Percentiles rank a stretch among this genome's conserved stretches.
Evolutionary conservation across 805 yeast species (phyloP).

Genomic region (Myxozyma monticola): DNA sequence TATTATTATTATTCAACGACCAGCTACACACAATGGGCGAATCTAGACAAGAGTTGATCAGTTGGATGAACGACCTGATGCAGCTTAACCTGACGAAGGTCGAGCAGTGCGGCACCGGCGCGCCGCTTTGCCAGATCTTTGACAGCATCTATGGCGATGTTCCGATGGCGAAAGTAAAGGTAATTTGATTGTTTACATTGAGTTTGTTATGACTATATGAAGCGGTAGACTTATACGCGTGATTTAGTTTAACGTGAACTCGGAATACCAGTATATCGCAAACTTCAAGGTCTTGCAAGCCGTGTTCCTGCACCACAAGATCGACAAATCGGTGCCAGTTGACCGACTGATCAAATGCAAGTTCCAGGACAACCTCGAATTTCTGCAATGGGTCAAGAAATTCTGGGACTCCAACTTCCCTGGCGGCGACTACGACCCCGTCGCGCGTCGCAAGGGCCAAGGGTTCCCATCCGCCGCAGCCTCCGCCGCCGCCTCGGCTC

Average conservation of each 20-base stretch:
- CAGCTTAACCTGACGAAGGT: slow-evolving; percentile 68
- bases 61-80: slow-evolving; percentile 79
- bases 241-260: slow-evolving; percentile 54
- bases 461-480: slow-evolving; percentile 4
- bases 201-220: neutral
- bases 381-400: slow-evolving; percentile 86
- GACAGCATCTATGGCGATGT: slow-evolving; percentile 82
- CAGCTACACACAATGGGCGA: slow-evolving; percentile 59
- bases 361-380: slow-evolving; percentile 91
- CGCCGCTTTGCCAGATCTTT: slow-evolving; percentile 88
- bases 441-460: slow-evolving; percentile 50
- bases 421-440: slow-evolving; percentile 70
- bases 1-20: no score
- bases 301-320: slow-evolving; percentile 67
- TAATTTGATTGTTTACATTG: neutral
- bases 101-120: slow-evolving; percentile 95
- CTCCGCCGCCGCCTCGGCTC: slow-evolving; percentile 6
- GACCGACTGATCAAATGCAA: slow-evolving; percentile 81
- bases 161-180: slow-evolving; percentile 72
- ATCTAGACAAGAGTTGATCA: slow-evolving; percentile 77
- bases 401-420: slow-evolving; percentile 78
- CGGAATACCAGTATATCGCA: slow-evolving; percentile 72
- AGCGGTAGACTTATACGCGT: neutral
- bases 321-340: slow-evolving; percentile 75
- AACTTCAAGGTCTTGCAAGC: slow-evolving; percentile 87